Base-by-base conservation (phyloP, 441 rosid genomes). In the Iberis amara region DNA sequence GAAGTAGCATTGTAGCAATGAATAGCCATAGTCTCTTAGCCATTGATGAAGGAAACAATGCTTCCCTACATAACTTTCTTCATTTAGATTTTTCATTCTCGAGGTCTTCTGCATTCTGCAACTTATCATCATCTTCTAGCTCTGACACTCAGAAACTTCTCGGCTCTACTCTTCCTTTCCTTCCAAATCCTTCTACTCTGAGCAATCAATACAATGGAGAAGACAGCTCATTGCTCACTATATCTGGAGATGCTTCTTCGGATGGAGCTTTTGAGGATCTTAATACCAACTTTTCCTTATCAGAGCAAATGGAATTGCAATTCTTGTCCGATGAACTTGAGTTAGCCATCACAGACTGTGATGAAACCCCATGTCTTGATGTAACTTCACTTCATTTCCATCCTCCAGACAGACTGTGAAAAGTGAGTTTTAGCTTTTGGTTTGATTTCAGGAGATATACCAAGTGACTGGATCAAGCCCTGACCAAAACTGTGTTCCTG, bases 251-350 rank as follows among this genome's bases (percentile, higher is more conserved):
- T 52, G 46, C 58, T 75, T 57, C 72, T 50, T 60, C 75, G 43
- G 79, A 69, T 61, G 71, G 64, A 26, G 30, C 6, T 6, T 30
- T 23, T 50, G 56, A 53, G 18, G 58, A 75, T 57, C 64, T 35
- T n/a, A 64, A 55, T 37, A 76, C 71, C 13, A 32, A 41, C 65
- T 57, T 66, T 9, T 59, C 54, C 31, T 51, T 79, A n/a, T 65
- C 77, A 21, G 82, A 77, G 32, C 76, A 81, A 13, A 64, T 81
- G 62, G 88, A 84, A 42, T 79, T 84, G 37, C 86, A 84, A 39
- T 77, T 74, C 65, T 57, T 84, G 49, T 79, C 86, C 33, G 86
- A 84, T 55, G 81, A 81, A 39, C 84, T 84, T 53, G 86, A 81
- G 56, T 69, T 79, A 27, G 80, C 82, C 40, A 76, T 81, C 44